phyloP scores from a whole-genome alignment of 164 flowering plant genomes.

The Stephania japonica region DNA sequence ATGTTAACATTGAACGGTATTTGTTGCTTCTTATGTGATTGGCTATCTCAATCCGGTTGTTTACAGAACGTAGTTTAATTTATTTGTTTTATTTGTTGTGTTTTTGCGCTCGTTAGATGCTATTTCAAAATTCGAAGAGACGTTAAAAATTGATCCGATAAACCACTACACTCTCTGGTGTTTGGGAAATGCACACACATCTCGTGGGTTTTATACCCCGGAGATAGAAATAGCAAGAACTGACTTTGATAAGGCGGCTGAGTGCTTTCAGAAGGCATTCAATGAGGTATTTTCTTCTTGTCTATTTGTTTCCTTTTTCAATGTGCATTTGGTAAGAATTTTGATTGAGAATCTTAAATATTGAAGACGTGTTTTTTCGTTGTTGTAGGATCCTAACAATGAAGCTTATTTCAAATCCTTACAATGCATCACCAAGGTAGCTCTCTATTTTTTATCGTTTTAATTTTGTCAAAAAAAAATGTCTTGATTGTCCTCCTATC shows the following conservation, averaged over 20 bases:
- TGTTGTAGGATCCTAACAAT: conserved; percentile 66
- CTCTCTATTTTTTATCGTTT: neutral
- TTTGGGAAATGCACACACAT: conserved; percentile 79
- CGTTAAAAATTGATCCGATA: conserved; percentile 48
- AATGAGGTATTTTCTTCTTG: conserved; percentile 45
- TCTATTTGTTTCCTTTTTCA: neutral
- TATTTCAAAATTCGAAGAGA: conserved; percentile 74
- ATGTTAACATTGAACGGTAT: too few species aligned
- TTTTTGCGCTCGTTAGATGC: conserved; percentile 37
- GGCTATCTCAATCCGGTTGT: too few species aligned
- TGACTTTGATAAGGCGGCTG: conserved; percentile 53
- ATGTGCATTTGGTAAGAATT: neutral
- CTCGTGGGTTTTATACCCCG: conserved; percentile 63
- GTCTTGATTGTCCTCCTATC: too few species aligned
- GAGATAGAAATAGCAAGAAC: conserved; percentile 51
- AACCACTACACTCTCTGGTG: conserved; percentile 88
- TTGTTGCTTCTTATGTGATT: too few species aligned
- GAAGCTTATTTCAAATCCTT: conserved; percentile 68
- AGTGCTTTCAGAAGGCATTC: conserved; percentile 58
- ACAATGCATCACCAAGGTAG: conserved; percentile 71
- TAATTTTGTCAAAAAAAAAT: too few species aligned
- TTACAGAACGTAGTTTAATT: neutral
- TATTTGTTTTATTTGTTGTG: too few species aligned
- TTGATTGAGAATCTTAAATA: neutral
- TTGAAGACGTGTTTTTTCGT: neutral